Base-by-base conservation (phyloP, 2,329 filamentous ascomycete genomes). In the Herpomyces periplanetae region DNA sequence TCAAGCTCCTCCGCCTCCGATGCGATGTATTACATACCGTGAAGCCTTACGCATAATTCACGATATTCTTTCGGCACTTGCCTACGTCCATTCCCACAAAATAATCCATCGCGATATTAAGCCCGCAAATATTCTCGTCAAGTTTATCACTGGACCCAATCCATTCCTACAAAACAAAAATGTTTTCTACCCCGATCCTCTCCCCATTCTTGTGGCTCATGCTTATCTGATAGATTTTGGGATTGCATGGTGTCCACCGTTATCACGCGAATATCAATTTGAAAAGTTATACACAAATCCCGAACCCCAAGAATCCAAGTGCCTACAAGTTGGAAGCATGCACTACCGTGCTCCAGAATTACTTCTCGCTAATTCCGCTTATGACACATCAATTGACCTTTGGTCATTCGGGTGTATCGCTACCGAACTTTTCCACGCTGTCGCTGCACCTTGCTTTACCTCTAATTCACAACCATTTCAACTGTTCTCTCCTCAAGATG, bases 51-150 rank as follows among this genome's bases (percentile, higher is more conserved):
- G n/a, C n/a, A n/a, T n/a, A n/a, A n/a, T 17, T 10, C 6, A 10
- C 6, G 17, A 17, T 10, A 9, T 17, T 10, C 22, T 23, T 10
- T 13, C 11, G 8, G 22, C 15, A 8, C 9, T 23, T 11, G 16
- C 20, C 10, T 22, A 16, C 17, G 44, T 88, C 2, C 80, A 96
- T 34, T 28, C 36, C 4, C 40, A 54, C 10, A 62, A 56, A 4
- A 71, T 96, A 22, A 62, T 96, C 21, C 80, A 96, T 35, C 59
- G 80, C 22, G 80, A 96, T 32, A 44, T 96, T 33, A 96, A 96
- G 32, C 80, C 80, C 1, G 71, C 69, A 0, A 85, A 87, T 20
- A 49, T 96, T 13, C 44, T 88, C 5, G 47, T 87, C 17, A 42
- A 49, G 16, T 54, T 59, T 0, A 41, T 49, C 0, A 42, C 49